These are phyloP conservation scores for Trichosporon sp. DNA, from an alignment of 1,284 basidiomycete species.

Conservation along the genomic window DNA sequence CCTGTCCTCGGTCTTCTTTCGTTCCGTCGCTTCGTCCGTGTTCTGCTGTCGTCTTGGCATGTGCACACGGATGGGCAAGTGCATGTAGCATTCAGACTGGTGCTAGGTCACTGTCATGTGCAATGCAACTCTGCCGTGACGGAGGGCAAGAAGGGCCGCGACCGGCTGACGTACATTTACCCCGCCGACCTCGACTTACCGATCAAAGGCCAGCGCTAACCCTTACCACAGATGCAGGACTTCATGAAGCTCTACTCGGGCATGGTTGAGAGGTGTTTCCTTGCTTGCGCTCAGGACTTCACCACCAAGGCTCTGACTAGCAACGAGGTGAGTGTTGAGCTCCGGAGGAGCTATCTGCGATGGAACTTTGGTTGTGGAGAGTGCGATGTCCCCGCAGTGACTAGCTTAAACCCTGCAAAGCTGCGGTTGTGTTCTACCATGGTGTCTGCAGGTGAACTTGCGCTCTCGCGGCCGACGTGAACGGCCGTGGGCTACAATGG, in stretches of 20 bases:
- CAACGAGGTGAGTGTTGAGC: slow-evolving; percentile 67
- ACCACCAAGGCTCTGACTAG: slow-evolving; percentile 86
- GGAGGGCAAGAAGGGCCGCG: too few species aligned
- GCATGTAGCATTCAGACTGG: too few species aligned
- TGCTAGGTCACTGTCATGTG: too few species aligned
- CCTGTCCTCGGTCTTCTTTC: neutral
- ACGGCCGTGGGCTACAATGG: neutral
- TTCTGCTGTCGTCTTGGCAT: too few species aligned
- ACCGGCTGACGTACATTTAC: too few species aligned
- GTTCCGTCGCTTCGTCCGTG: neutral
- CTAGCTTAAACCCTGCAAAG: too few species aligned
- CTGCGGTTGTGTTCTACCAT: too few species aligned
- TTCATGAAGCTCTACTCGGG: slow-evolving; percentile 94
- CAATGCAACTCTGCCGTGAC: too few species aligned
- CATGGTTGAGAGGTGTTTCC: slow-evolving; percentile 94
- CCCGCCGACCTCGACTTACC: neutral
- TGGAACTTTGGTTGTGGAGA: neutral
- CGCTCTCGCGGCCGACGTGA: neutral
- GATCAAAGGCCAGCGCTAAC: neutral
- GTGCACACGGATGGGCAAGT: too few species aligned
- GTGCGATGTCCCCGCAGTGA: too few species aligned
- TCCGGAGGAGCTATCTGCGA: neutral
- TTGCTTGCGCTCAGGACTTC: slow-evolving; percentile 90
- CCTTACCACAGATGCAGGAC: slow-evolving; percentile 90
- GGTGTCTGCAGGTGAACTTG: too few species aligned